A percentile compares a stretch with the other conserved stretches of the same genome.
Evolutionary conservation across 768 basidiomycete genomes (phyloP).

Genomic region (Suillus spraguei): DNA sequence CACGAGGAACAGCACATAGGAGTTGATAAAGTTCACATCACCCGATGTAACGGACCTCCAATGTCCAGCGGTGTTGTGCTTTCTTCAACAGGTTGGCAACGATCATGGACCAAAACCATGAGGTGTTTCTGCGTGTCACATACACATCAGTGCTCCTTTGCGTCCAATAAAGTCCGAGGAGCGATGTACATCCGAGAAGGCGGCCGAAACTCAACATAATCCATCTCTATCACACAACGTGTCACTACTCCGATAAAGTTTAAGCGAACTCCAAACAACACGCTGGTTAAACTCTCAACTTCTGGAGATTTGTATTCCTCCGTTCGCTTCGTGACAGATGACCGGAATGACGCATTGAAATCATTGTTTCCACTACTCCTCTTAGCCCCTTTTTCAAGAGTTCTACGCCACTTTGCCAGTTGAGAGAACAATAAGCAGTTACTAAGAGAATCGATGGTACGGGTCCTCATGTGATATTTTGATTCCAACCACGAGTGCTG

Average conservation of each 20-base stretch:
- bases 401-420: neutral
- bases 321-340: neutral
- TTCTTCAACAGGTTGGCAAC: neutral
- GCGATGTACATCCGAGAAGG: neutral
- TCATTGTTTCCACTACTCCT: neutral
- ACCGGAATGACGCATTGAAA: neutral
- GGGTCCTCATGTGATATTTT: neutral
- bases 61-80: neutral
- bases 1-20: slow-evolving; percentile 1
- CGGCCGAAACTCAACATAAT: neutral
- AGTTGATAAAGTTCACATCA: neutral
- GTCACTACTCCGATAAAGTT: too few relatives aligned
- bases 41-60: neutral
- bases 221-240: neutral
- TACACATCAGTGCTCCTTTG: neutral
- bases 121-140: neutral
- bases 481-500: neutral
- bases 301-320: neutral
- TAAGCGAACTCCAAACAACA: neutral
- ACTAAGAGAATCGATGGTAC: neutral
- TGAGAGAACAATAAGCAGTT: neutral
- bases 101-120: slow-evolving; percentile 4
- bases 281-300: neutral
- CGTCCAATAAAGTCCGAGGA: slow-evolving; percentile 8
- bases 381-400: neutral